Conservation (phyloP, 2,329 filamentous ascomycete genomes). For the Didymella arachidicola region DNA sequence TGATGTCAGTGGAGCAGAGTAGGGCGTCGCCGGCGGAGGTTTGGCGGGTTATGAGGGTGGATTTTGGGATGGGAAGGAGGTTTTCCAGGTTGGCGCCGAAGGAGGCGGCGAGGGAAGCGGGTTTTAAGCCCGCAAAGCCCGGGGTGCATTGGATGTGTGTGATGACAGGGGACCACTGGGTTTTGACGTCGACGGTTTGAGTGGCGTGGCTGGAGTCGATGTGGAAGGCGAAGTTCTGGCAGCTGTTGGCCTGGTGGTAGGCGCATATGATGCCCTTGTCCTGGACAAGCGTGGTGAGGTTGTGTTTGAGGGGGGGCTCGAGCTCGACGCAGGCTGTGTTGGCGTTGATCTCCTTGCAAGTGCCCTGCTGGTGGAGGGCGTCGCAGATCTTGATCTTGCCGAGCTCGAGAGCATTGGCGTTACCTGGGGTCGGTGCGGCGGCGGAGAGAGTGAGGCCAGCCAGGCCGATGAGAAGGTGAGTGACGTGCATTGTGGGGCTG, state of each 20-base stretch:
- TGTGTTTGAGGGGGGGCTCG: too few species aligned
- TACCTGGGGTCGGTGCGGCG: neutral
- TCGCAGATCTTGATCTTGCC: neutral
- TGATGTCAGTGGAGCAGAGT: neutral
- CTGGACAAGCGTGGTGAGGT: neutral
- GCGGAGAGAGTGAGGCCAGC: neutral
- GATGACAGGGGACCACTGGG: neutral
- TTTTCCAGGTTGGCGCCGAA: neutral
- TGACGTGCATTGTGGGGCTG: neutral
- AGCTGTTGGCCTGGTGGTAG: neutral
- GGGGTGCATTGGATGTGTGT: neutral
- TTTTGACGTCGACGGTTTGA: too few species aligned
- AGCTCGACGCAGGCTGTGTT: neutral
- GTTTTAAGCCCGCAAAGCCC: neutral
- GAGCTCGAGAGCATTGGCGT: neutral
- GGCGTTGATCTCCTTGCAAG: neutral
- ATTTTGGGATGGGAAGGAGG: too few species aligned
- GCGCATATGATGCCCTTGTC: neutral
- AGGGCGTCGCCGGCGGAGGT: neutral
- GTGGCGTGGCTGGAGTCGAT: too few species aligned
- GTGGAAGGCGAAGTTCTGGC: too few species aligned
- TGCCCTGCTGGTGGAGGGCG: neutral
- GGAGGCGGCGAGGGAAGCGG: neutral
- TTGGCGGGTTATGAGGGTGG: neutral
- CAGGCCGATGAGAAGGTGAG: slow-evolving; percentile 2